Conservation (phyloP, 140 eudicot species). For the Bidens hawaiensis region DNA sequence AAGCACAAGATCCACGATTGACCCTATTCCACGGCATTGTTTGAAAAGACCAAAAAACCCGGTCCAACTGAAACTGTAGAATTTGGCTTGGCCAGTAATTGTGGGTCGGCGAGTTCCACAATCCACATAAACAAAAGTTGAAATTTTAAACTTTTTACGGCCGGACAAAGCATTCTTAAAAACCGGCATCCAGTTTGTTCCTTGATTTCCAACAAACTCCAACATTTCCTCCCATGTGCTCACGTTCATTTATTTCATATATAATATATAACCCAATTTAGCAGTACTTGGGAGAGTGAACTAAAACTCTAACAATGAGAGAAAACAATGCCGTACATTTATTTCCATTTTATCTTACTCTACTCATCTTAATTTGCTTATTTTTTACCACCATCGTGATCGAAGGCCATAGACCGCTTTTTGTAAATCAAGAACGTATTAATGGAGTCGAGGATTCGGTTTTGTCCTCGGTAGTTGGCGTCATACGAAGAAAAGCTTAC, state of each 20-base stretch:
- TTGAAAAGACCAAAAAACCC: slow-evolving; percentile 7
- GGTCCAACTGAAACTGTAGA: slow-evolving; percentile 11
- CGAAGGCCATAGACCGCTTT: slow-evolving; percentile 22
- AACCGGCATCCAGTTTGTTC: slow-evolving; percentile 27
- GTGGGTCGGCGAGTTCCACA: slow-evolving; percentile 11
- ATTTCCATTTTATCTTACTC: background rate
- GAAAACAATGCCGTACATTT: background rate
- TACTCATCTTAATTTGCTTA: slow-evolving; percentile 16
- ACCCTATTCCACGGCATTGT: slow-evolving; percentile 4
- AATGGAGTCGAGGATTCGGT: background rate
- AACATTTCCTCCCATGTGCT: slow-evolving; percentile 19
- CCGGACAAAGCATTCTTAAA: slow-evolving; percentile 32
- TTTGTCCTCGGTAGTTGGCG: background rate
- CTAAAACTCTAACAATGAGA: slow-evolving; percentile 19
- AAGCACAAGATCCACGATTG: slow-evolving; percentile 1
- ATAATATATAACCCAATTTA: slow-evolving; percentile 3
- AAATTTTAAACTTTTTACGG: background rate
- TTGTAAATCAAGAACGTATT: background rate
- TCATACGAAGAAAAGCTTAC: slow-evolving; percentile 34
- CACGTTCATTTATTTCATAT: background rate
- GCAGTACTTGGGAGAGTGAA: background rate
- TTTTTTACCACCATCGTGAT: background rate
- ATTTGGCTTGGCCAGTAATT: slow-evolving; percentile 3
- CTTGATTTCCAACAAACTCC: slow-evolving; percentile 26
- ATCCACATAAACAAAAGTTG: background rate